Evolutionary conservation across 805 yeast species (phyloP), one percentile per base, ranked within the genome.

Genomic region (Starmerella bombi): DNA sequence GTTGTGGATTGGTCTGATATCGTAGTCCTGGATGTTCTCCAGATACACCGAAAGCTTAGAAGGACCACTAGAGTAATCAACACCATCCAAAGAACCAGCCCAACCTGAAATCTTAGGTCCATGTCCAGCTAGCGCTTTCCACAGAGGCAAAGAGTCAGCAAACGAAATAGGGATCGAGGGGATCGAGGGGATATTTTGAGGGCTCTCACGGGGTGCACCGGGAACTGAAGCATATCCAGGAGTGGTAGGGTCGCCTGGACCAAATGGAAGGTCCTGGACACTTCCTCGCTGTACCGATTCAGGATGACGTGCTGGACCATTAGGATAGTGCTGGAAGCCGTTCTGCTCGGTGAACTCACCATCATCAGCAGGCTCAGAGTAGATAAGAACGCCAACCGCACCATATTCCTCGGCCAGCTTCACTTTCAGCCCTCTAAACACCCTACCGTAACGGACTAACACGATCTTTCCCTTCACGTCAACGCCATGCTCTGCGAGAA

Each of bases 181-280:
- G 41, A 80, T 80, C 18, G 57, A 59, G 14, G 86, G 85, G 36
- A 74, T 74, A 5, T 67, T 57, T 25, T 58, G 50, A 2, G 81
- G 80, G 44, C 67, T 74, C 5, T 57, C 56, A 40, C 80, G 63
- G 19, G 67, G 59, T 32, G 67, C 68, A 14, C 64, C 69, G 4
- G 70, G 70, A 36, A 66, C 70, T 27, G 75, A 70, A 4, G 80
- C 71, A 47, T 67, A 71, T 2, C 80, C 82, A 1, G 85, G 85
- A 1, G 85, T 74, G 0, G 85, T 71, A 15, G 91, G 91, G 53
- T 80, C 91, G 25, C 91, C 91, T 1, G 86, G 85, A 3, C 66
- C 61, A 36, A 57, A 58, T 4, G 80, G 67, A 25, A 78, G 59
- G 53, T 70, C 80, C 56, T 71, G 74, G 4, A 77, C 80, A 32